Conservation (phyloP, 192 early-diverging fungal species). For the Podila minutissima region DNA sequence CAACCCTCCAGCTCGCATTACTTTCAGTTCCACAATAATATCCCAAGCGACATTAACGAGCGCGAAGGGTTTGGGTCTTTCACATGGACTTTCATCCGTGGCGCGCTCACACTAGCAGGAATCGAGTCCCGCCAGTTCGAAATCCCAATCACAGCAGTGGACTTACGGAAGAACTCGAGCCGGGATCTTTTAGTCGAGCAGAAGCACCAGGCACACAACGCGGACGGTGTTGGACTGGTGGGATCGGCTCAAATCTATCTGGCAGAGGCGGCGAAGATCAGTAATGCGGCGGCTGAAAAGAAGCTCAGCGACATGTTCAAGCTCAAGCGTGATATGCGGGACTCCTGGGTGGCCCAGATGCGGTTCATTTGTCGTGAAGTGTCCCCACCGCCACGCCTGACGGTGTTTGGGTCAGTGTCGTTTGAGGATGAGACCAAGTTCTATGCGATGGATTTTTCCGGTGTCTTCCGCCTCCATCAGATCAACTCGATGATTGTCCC, state of each 20-base stretch:
- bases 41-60: constrained; percentile 7
- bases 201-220: constrained; percentile 7
- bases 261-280: constrained; percentile 1
- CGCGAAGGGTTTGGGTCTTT: constrained; percentile 7
- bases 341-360: constrained; percentile 3
- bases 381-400: neutral
- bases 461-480: neutral
- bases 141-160: constrained; percentile 6
- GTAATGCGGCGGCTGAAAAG: neutral
- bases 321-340: constrained; percentile 9
- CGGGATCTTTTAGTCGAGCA: neutral
- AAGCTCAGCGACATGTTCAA: neutral
- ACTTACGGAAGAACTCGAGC: constrained; percentile 3
- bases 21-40: constrained; percentile 6
- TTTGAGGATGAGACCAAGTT: constrained; percentile 1
- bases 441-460: constrained; percentile 3
- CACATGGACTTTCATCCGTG: constrained; percentile 16
- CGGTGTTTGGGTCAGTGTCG: constrained; percentile 9
- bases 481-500: constrained; percentile 10
- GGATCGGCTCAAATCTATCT: constrained; percentile 8
- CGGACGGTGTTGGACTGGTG: constrained; percentile 1
- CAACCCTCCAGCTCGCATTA: constrained; percentile 6
- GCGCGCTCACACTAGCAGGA: neutral
- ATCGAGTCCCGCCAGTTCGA: constrained; percentile 8
- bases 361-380: neutral